Conservation (phyloP, 1,284 basidiomycete species). For the Ustilago tritici region DNA sequence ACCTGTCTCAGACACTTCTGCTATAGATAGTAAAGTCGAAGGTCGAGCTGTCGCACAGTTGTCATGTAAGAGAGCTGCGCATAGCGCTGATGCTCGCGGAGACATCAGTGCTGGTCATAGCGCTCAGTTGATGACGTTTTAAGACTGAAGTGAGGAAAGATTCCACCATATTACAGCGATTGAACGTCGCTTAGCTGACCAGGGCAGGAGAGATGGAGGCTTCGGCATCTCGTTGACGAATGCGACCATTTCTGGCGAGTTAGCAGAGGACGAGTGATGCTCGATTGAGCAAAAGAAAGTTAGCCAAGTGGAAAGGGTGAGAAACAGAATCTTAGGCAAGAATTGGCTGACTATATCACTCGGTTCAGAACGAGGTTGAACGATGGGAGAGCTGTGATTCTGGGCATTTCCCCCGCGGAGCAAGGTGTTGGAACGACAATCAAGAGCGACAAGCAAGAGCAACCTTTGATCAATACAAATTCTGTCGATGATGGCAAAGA, state of each 20-base stretch:
- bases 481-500: not conserved
- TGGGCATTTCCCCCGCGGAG: not conserved
- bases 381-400: too few relatives aligned
- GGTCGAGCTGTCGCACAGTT: too few relatives aligned
- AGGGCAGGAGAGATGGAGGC: not conserved
- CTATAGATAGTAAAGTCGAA: not conserved
- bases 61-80: not conserved
- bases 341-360: not conserved
- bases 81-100: not conserved
- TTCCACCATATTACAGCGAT: not conserved
- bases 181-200: not conserved
- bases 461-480: not conserved
- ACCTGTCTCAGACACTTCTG: not conserved
- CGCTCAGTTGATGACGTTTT: not conserved
- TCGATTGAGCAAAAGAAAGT: not conserved
- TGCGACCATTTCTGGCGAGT: not conserved
- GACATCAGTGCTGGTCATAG: not conserved
- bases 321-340: not conserved
- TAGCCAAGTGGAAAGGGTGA: slow-evolving; percentile 3
- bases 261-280: not conserved
- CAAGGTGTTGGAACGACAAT: not conserved
- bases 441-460: not conserved
- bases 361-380: not conserved
- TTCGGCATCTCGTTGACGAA: not conserved
- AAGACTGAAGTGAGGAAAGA: not conserved